Evolutionary conservation across 2,329 filamentous ascomycete species (phyloP), one percentile per base, ranked within the genome.

Genomic region (Fusarium camptoceras): DNA sequence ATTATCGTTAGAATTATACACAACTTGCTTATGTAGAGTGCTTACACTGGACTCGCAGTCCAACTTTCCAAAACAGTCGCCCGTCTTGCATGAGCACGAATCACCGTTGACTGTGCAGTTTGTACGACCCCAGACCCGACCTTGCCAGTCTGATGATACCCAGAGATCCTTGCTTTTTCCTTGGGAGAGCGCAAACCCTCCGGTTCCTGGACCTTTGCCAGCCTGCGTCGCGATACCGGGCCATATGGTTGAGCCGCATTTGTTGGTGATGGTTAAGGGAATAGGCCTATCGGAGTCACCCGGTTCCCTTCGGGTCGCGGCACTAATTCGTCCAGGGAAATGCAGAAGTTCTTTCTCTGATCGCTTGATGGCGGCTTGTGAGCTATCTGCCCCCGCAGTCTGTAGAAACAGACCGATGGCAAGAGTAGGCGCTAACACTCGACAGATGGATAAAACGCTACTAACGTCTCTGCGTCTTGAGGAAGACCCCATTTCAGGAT

Each of bases 91-190:
- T 24, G 91, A 89, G 54, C 85, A 88, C 2, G 90, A 91, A 49
- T 89, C 85, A 18, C 83, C 83, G 72, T 90, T 88, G 78, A 94
- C 93, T 41, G 87, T 92, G 81, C 93, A 97, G 76, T 96, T 96
- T 20, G 93, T 95, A 56, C 93, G 85, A 15, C 90, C 93, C 93
- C 93, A 96, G 28, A 96, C 84, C 56, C 93, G 88, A 12, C 93
- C 93, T 76, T 92, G 90, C 93, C 93, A 97, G 71, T 93, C 88
- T 51, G 86, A 83, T 14, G 89, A 87, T 25, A 96, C 92, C 55
- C 85, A 88, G 64, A 94, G 82, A 43, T 86, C 85, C 65, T 80
- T 87, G 56, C 85, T 88, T 34, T 85, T 81, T 46, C 90, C 88
- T 5, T 87, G 78, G 2, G 79, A 76, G 37, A 95, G 85, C 74